Evolutionary conservation across 2,329 filamentous ascomycete genomes (phyloP).

Genomic region (Sporothrix sp.): DNA sequence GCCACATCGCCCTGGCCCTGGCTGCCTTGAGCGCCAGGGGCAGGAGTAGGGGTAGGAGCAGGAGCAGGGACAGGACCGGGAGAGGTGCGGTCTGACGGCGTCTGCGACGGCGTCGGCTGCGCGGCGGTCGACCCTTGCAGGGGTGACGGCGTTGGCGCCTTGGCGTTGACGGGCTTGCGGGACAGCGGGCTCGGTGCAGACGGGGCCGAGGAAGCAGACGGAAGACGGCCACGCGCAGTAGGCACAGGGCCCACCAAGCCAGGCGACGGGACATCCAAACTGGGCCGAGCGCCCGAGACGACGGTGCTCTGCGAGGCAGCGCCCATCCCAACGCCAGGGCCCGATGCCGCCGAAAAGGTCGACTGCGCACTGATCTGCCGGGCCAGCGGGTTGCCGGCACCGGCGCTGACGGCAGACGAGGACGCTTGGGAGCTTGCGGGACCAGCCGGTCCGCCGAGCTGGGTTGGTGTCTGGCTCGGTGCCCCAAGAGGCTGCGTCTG

Average conservation of each 20-base stretch:
- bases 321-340: background rate
- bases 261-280: background rate
- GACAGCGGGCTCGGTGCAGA: background rate
- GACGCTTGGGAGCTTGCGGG: too few species aligned
- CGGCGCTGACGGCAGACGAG: background rate
- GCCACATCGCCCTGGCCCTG: background rate
- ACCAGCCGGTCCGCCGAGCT: background rate
- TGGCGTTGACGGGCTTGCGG: conserved; percentile 10
- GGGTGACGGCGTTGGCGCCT: conserved; percentile 3
- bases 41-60: background rate
- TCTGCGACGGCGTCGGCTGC: background rate
- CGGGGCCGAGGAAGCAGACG: background rate
- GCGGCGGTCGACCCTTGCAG: background rate
- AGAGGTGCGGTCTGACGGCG: too few species aligned
- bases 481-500: background rate
- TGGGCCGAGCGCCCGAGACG: background rate
- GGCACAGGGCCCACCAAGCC: conserved; percentile 2
- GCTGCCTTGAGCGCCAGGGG: background rate
- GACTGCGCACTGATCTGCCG: background rate
- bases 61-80: too few species aligned
- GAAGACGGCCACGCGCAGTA: conserved; percentile 12
- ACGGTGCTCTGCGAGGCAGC: too few species aligned
- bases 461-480: background rate
- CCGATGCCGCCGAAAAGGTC: background rate
- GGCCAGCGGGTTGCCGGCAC: background rate